phyloP scores from a whole-genome alignment of 75 land plant genomes.

The Cupressus sempervirens region DNA sequence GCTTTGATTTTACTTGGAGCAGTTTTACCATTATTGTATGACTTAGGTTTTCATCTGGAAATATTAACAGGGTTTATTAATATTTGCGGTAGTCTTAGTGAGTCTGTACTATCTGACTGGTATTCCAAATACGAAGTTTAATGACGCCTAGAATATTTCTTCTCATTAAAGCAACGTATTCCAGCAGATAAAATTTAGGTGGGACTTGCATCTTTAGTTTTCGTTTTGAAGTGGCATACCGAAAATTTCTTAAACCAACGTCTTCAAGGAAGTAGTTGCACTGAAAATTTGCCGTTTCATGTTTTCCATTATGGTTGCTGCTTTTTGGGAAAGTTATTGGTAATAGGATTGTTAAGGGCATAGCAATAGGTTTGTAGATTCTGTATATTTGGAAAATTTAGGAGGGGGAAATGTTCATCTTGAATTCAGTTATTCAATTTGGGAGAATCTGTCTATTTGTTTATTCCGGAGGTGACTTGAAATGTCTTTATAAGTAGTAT shows the following conservation, averaged over 20 bases:
- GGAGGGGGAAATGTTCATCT: not conserved
- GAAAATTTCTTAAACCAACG: not conserved
- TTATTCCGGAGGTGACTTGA: not conserved
- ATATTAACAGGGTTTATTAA: no score
- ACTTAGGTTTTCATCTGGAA: no score
- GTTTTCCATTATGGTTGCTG: not conserved
- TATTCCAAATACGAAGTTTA: no score
- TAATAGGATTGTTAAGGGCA: not conserved
- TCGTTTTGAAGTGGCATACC: not conserved
- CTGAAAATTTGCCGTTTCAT: not conserved
- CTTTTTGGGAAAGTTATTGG: not conserved
- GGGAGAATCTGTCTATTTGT: not conserved
- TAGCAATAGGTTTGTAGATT: not conserved
- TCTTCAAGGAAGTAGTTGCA: not conserved
- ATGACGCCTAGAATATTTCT: not conserved
- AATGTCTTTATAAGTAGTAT: not conserved
- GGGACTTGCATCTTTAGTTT: not conserved
- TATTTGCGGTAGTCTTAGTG: no score
- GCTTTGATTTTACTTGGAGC: no score
- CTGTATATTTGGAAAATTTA: not conserved
- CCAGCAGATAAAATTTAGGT: not conserved
- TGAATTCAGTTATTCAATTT: not conserved
- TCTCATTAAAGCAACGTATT: not conserved
- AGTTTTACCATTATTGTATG: no score
- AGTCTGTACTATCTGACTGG: no score